These are phyloP conservation scores for Metschnikowia noctiluminum DNA, from an alignment of 805 yeast genomes.

Conservation along the genomic window DNA sequence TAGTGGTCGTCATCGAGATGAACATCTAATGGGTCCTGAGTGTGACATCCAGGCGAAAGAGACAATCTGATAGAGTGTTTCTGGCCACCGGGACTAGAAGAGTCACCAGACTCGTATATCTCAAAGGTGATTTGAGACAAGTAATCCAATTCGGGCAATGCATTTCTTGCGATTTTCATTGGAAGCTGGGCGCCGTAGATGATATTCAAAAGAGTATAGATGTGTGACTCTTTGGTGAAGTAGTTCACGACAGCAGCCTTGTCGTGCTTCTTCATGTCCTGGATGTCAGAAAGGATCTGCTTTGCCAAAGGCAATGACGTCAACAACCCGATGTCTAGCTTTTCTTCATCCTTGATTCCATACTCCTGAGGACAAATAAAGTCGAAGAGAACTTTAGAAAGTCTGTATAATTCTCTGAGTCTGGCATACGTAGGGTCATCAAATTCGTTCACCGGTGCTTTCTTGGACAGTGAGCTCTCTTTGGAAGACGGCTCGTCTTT, in stretches of 20 bases:
- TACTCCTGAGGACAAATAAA: conserved; percentile 98
- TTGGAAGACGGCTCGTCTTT: conserved; percentile 12
- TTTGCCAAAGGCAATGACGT: conserved; percentile 92
- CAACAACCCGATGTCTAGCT: conserved; percentile 89
- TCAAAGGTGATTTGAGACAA: conserved; percentile 93
- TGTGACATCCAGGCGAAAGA: conserved; percentile 97
- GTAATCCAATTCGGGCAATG: conserved; percentile 93
- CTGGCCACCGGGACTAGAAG: conserved; percentile 56
- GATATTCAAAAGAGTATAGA: conserved; percentile 87
- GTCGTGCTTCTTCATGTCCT: conserved; percentile 71
- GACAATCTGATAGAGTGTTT: conserved; percentile 87
- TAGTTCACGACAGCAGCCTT: conserved; percentile 84
- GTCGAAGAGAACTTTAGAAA: conserved; percentile 92
- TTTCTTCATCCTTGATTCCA: conserved; percentile 93
- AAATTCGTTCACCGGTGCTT: conserved; percentile 44
- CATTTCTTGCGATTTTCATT: conserved; percentile 92
- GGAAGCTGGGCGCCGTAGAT: conserved; percentile 90
- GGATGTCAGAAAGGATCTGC: conserved; percentile 78
- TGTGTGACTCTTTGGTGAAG: conserved; percentile 96
- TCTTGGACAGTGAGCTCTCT: conserved; percentile 14
- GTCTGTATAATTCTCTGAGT: conserved; percentile 80
- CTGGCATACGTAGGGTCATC: conserved; percentile 78
- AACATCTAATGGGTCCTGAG: conserved; percentile 95
- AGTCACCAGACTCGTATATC: conserved; percentile 77
- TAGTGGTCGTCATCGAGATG: conserved; percentile 95